Evolutionary conservation across 2,329 filamentous ascomycete genomes (phyloP).

Genomic region (Acarospora socialis): DNA sequence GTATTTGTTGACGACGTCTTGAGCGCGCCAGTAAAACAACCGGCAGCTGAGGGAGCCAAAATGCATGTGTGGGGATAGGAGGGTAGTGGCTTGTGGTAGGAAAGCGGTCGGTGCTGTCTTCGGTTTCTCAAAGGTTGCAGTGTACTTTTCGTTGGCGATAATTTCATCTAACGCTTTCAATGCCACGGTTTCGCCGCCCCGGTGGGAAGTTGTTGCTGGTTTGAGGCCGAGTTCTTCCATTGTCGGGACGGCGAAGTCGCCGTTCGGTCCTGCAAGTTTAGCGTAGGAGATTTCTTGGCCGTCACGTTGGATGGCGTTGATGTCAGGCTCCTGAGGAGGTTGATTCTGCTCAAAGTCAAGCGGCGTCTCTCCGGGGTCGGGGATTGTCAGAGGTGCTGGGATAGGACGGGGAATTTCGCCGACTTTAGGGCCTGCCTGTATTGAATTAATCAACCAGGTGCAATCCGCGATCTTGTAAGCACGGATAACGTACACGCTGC

Average conservation of each 20-base stretch:
- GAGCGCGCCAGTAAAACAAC: conserved; percentile 58
- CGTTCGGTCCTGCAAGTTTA: conserved; percentile 49
- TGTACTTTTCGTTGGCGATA: conserved; percentile 49
- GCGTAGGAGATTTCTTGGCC: conserved; percentile 43
- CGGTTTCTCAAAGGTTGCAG: conserved; percentile 62
- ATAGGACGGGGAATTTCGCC: conserved; percentile 49
- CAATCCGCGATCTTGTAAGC: not conserved
- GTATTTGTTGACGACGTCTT: conserved; percentile 45
- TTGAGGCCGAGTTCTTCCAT: conserved; percentile 56
- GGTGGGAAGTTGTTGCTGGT: conserved; percentile 49
- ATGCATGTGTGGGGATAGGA: conserved; percentile 60
- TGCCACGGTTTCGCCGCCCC: conserved; percentile 55
- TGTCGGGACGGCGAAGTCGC: conserved; percentile 56
- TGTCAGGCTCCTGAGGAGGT: conserved; percentile 39
- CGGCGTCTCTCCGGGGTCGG: conserved; percentile 49
- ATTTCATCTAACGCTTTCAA: conserved; percentile 44
- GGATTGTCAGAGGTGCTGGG: conserved; percentile 43
- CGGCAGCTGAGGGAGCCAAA: conserved; percentile 59
- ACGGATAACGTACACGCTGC: conserved; percentile 22
- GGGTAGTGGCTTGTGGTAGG: conserved; percentile 55
- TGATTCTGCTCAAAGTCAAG: conserved; percentile 44
- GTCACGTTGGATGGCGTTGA: conserved; percentile 44
- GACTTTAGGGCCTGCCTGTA: conserved; percentile 45
- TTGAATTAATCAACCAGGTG: not conserved
- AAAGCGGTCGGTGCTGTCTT: conserved; percentile 62